phyloP scores from a whole-genome alignment of 352 stramenopile species.

The Lagenidium giganteum region DNA sequence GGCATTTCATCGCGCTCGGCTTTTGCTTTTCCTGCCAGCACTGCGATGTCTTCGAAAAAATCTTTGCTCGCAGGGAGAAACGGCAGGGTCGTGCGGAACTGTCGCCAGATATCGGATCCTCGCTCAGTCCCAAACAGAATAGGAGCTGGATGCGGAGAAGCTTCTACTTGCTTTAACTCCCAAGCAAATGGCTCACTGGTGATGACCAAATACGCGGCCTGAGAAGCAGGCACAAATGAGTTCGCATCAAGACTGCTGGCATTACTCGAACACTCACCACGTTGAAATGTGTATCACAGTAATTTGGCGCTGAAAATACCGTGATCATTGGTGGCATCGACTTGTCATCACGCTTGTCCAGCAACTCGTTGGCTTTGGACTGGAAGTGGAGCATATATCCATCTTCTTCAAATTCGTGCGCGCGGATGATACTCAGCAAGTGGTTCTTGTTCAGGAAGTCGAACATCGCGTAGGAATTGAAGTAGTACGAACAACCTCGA shows the following conservation, averaged over 20 bases:
- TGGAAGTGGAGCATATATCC: conserved; percentile 52
- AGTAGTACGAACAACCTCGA: conserved; percentile 73
- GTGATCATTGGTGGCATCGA: conserved; percentile 79
- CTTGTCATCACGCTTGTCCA: conserved; percentile 36
- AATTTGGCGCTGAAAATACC: conserved; percentile 93
- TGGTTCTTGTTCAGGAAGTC: conserved; percentile 55
- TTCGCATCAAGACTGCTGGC: too few relatives aligned
- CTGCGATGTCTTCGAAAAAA: conserved; percentile 59
- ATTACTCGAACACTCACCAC: not conserved
- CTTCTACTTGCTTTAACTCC: conserved; percentile 40
- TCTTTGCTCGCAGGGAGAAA: conserved; percentile 62
- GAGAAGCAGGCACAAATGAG: not conserved
- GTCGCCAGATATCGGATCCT: conserved; percentile 43
- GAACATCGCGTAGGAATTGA: conserved; percentile 62
- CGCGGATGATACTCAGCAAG: conserved; percentile 56
- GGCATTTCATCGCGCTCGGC: not conserved
- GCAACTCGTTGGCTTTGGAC: conserved; percentile 18
- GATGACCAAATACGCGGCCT: conserved; percentile 48
- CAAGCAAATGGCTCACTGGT: conserved; percentile 33
- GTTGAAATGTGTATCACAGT: not conserved
- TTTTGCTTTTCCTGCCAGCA: conserved; percentile 16
- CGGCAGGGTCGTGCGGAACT: conserved; percentile 53
- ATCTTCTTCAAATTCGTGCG: conserved; percentile 71
- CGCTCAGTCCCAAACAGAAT: conserved; percentile 27
- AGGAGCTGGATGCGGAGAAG: conserved; percentile 33